phyloP scores from a whole-genome alignment of 345 rosid genomes.

The Corchorus olitorius region DNA sequence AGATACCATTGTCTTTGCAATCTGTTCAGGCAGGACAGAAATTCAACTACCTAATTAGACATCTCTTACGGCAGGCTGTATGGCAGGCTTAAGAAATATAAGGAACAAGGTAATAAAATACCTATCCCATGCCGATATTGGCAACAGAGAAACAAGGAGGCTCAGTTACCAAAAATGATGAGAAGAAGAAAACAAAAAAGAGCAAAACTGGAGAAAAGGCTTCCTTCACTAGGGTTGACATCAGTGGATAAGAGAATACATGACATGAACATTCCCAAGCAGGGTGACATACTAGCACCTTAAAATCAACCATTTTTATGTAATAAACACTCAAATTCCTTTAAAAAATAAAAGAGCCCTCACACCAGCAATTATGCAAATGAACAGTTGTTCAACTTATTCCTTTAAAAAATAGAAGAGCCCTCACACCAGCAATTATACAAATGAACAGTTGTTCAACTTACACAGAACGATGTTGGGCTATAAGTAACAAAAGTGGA shows the following conservation, averaged over 20 bases:
- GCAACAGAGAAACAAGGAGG: background rate
- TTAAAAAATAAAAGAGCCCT: background rate
- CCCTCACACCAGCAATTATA: background rate
- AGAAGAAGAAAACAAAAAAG: background rate
- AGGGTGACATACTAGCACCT: background rate
- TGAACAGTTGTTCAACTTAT: constrained; percentile 9
- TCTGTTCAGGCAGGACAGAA: background rate
- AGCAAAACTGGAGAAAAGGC: background rate
- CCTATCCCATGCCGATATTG: background rate
- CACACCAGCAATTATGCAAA: background rate
- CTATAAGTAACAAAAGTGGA: constrained; percentile 87
- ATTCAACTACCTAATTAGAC: background rate
- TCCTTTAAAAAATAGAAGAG: background rate
- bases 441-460: constrained; percentile 29
- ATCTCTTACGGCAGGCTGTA: background rate
- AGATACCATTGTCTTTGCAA: background rate
- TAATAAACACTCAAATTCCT: background rate
- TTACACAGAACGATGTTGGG: constrained; percentile 97
- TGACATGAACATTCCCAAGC: background rate
- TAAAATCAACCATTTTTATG: background rate
- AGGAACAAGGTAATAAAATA: background rate
- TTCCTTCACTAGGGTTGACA: background rate
- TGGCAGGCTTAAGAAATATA: background rate
- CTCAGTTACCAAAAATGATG: background rate
- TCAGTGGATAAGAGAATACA: background rate